These are phyloP conservation scores for Euphorbia corollata DNA, from an alignment of 441 rosid genomes.

Conservation along the genomic window DNA sequence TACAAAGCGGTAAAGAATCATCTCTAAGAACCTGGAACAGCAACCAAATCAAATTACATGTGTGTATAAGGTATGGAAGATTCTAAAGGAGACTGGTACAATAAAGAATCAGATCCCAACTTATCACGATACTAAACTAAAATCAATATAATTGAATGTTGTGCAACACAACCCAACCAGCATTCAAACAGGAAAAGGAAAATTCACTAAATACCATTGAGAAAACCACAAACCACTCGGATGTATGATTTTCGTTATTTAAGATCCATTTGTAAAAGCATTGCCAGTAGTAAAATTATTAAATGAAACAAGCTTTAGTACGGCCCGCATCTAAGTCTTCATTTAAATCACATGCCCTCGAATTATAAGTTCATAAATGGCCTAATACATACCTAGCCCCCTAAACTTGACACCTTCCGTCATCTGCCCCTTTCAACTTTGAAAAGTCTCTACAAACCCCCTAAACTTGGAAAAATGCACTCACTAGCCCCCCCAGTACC, in stretches of 20 bases:
- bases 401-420: too few species aligned
- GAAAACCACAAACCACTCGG: not conserved
- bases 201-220: not conserved
- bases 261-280: not conserved
- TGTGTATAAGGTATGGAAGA: not conserved
- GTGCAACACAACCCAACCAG: not conserved
- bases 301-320: not conserved
- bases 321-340: not conserved
- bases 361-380: too few species aligned
- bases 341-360: not conserved
- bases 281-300: not conserved
- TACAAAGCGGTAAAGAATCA: conserved; percentile 87
- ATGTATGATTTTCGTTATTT: too few species aligned
- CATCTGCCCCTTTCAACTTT: too few species aligned
- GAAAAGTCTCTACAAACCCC: too few species aligned
- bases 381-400: too few species aligned
- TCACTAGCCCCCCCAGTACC: too few species aligned
- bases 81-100: not conserved
- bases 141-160: not conserved
- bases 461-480: too few species aligned
- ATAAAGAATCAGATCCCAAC: not conserved
- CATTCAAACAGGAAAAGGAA: not conserved
- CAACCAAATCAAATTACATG: conserved; percentile 11
- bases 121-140: not conserved
- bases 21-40: conserved; percentile 65